Percentiles rank a stretch among this genome's conserved stretches.
Evolutionary conservation across 768 basidiomycete species (phyloP).

Genomic region (Gyrodon lividus): DNA sequence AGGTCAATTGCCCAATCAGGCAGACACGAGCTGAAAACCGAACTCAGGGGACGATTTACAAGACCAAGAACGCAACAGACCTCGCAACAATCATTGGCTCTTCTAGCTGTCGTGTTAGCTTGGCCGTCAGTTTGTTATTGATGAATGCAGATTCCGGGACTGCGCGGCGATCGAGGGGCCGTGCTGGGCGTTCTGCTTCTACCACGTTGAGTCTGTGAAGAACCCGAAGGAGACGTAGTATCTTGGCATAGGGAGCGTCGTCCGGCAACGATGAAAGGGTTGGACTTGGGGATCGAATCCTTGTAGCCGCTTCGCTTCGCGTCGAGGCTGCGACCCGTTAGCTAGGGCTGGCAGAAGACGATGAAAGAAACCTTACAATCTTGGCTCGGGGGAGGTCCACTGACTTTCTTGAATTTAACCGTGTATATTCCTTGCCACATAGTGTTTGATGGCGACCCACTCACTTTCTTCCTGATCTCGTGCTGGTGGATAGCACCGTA

Average conservation of each 20-base stretch:
- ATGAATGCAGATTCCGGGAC: slow-evolving; percentile 85
- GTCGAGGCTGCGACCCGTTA: slow-evolving; percentile 20
- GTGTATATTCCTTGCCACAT: slow-evolving; percentile 92
- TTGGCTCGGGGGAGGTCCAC: slow-evolving; percentile 67
- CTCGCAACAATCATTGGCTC: slow-evolving; percentile 99
- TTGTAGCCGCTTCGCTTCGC: slow-evolving; percentile 42
- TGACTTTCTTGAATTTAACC: slow-evolving; percentile 89
- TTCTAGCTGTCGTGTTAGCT: slow-evolving; percentile 94
- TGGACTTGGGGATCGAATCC: slow-evolving; percentile 62
- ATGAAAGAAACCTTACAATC: slow-evolving; percentile 48
- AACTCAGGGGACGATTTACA: neutral
- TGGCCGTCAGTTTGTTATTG: slow-evolving; percentile 97
- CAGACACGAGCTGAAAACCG: slow-evolving; percentile 71
- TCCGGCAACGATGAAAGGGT: slow-evolving; percentile 78
- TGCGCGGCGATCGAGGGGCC: slow-evolving; percentile 50
- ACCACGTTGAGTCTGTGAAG: slow-evolving; percentile 78
- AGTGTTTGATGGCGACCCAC: slow-evolving; percentile 60
- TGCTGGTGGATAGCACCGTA: slow-evolving; percentile 96
- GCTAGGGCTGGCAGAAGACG: neutral
- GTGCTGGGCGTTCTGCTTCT: slow-evolving; percentile 58
- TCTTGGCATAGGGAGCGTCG: slow-evolving; percentile 84
- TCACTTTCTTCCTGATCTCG: slow-evolving; percentile 74
- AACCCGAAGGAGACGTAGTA: slow-evolving; percentile 85
- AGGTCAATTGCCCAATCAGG: slow-evolving; percentile 98
- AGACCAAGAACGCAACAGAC: slow-evolving; percentile 41